Conservation (phyloP, 345 rosid species). For the Mallotus nudiflorus region DNA sequence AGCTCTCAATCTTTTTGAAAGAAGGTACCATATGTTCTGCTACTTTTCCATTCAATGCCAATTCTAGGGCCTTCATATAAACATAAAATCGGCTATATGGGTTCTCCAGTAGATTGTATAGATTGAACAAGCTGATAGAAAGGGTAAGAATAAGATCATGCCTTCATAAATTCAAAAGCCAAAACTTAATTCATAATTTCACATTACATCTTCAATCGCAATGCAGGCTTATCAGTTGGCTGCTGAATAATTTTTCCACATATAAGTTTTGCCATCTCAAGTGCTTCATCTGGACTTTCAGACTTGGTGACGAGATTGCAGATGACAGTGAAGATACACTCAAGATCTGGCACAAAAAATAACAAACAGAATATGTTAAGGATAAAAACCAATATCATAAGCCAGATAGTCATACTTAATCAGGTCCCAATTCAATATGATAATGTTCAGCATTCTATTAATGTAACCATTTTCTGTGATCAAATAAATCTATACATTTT, state of each 20-base stretch:
- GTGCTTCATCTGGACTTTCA: conserved; percentile 59
- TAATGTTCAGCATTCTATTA: not conserved
- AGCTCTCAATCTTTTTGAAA: conserved; percentile 72
- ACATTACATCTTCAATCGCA: conserved; percentile 87
- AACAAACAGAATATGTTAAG: not conserved
- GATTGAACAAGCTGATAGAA: conserved; percentile 81
- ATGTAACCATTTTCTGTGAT: not conserved
- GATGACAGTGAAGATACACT: conserved; percentile 91
- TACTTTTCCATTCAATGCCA: conserved; percentile 79
- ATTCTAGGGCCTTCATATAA: conserved; percentile 68
- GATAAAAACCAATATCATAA: too few species aligned
- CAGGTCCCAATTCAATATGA: not conserved
- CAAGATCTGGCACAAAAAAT: conserved; percentile 60
- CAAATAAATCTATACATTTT: not conserved
- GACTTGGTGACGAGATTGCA: conserved; percentile 78
- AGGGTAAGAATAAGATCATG: conserved; percentile 21
- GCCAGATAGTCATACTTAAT: too few species aligned
- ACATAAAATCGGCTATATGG: conserved; percentile 69
- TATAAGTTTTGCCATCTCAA: conserved; percentile 71
- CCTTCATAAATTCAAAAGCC: not conserved
- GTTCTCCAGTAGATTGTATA: conserved; percentile 78
- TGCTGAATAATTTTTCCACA: conserved; percentile 76
- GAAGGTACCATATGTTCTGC: conserved; percentile 70
- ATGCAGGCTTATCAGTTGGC: conserved; percentile 77
- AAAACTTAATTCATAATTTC: conserved; percentile 2